phyloP scores from a whole-genome alignment of 2,329 filamentous ascomycete genomes.

The Diplodia seriata region DNA sequence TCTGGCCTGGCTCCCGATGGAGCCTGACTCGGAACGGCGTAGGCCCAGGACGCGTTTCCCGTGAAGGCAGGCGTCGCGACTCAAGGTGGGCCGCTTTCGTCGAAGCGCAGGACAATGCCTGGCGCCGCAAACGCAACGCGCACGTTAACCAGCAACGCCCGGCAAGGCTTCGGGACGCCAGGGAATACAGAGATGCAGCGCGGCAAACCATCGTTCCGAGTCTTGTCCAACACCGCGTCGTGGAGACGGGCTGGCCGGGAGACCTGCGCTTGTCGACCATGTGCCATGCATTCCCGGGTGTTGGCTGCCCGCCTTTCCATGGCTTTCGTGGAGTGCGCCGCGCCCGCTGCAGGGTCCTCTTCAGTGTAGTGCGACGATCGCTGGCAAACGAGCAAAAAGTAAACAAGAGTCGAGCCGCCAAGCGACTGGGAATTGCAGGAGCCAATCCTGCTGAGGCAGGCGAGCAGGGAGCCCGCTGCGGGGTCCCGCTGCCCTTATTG shows the following conservation, averaged over 20 bases:
- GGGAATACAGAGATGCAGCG: slow-evolving; percentile 15
- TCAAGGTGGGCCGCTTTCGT: slow-evolving; percentile 25
- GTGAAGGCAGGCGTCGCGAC: slow-evolving; percentile 21
- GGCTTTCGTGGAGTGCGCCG: slow-evolving; percentile 20
- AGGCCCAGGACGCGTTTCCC: slow-evolving; percentile 17
- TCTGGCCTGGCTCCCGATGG: slow-evolving; percentile 22
- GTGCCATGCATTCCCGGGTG: slow-evolving; percentile 30
- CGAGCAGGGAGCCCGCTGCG: slow-evolving; percentile 16
- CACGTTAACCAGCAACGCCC: slow-evolving; percentile 13
- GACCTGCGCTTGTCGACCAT: slow-evolving; percentile 11
- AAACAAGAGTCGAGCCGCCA: slow-evolving; percentile 21
- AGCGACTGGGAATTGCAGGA: slow-evolving; percentile 20
- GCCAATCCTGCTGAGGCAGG: slow-evolving; percentile 2
- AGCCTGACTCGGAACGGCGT: slow-evolving; percentile 21
- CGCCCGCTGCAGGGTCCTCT: slow-evolving; percentile 24
- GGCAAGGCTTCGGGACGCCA: slow-evolving; percentile 7
- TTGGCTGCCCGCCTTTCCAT: slow-evolving; percentile 25
- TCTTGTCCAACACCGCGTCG: neutral
- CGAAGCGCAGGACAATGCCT: slow-evolving; percentile 18
- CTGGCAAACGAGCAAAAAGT: slow-evolving; percentile 12
- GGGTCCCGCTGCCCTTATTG: slow-evolving; percentile 6
- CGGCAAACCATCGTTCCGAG: slow-evolving; percentile 5
- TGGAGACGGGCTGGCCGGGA: slow-evolving; percentile 10
- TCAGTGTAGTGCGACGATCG: slow-evolving; percentile 26
- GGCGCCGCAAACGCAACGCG: slow-evolving; percentile 5